Evolutionary conservation across 139 green algal species (phyloP), one percentile per base, ranked within the genome.

Genomic region (Chlamydomonas eustigma): DNA sequence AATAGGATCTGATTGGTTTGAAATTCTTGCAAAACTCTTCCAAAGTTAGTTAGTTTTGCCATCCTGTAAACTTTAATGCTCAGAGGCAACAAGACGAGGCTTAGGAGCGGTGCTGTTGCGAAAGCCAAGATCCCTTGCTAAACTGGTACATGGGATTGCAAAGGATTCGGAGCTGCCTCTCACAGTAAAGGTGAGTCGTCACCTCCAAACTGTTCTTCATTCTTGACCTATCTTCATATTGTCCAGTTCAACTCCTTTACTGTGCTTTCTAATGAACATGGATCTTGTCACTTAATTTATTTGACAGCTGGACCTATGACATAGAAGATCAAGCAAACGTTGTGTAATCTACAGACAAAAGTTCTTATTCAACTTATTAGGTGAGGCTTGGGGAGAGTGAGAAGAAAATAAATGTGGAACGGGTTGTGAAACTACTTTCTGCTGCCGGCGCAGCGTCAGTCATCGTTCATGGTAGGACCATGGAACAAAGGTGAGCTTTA

Each of bases 41-140:
- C n/a, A n/a, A n/a, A n/a, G 12, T 58, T 58, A 58, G 44, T 18
- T 58, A 18, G 12, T 58, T 28, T 58, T 58, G 44, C 44, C 18
- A 18, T n/a, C 44, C 44, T 18, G 44, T 58, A 28, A 18, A 12
- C 44, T 58, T 18, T 18, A 58, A 28, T 58, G 44, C 44, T 58
- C 75, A 91, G 92, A 97, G 78, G 91, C 88, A 25, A 92, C 28
- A 18, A 81, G 86, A 39, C 74, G 90, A 4, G 93, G 93, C 2
- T 24, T 85, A 69, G 93, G 93, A 0, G 87, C 90, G 1, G 82
- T 80, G 0, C 82, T 97, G 84, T 80, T 97, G 50, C 83, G 89
- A 32, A 95, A 92, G 74, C 93, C 93, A 0, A 75, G 66, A 1
- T 93, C 94, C 79, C 86, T 97, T 50, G 89, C 86, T 31, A 82